A percentile compares a stretch with the other conserved stretches of the same genome.
Evolutionary conservation across 2,329 filamentous ascomycete genomes (phyloP).

Genomic region (Teratosphaeria destructans): DNA sequence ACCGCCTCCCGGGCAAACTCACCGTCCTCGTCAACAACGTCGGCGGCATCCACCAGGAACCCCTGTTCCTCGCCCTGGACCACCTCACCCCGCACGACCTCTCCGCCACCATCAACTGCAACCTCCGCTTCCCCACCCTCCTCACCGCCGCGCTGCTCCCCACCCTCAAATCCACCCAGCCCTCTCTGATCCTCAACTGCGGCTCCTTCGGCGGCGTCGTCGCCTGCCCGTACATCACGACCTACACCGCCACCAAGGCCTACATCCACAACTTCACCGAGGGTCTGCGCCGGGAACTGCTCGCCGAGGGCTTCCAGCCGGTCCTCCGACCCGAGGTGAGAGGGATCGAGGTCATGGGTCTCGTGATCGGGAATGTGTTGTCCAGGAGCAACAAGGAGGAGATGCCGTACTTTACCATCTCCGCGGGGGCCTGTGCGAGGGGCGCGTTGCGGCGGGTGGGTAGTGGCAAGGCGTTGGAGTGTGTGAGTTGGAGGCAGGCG

Average conservation of each 20-base stretch:
- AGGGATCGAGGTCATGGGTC: conserved; percentile 24
- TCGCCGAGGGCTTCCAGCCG: conserved; percentile 22
- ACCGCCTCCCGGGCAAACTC: conserved; percentile 30
- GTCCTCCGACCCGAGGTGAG: conserved; percentile 10
- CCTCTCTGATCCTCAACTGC: conserved; percentile 42
- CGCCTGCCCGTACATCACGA: conserved; percentile 37
- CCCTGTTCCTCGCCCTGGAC: conserved; percentile 28
- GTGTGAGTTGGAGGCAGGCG: conserved; percentile 7
- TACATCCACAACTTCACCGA: conserved; percentile 34
- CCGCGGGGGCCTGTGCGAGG: conserved; percentile 5
- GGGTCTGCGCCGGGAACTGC: conserved; percentile 35
- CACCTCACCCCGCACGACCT: conserved; percentile 29
- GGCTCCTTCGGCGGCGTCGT: conserved; percentile 35
- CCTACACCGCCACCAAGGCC: conserved; percentile 39
- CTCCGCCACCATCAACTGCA: conserved; percentile 36
- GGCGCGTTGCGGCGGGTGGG: conserved; percentile 8
- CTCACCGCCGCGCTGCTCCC: conserved; percentile 40
- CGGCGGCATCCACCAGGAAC: conserved; percentile 30
- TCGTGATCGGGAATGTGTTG: conserved; percentile 9
- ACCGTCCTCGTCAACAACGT: conserved; percentile 50
- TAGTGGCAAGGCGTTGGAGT: conserved; percentile 6
- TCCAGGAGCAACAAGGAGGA: conserved; percentile 4
- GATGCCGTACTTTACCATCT: conserved; percentile 7
- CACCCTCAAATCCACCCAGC: conserved; percentile 29
- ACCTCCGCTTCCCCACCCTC: conserved; percentile 41